Conservation (phyloP, 371 early-diverging fungal species). For the Funneliformis caledonium region DNA sequence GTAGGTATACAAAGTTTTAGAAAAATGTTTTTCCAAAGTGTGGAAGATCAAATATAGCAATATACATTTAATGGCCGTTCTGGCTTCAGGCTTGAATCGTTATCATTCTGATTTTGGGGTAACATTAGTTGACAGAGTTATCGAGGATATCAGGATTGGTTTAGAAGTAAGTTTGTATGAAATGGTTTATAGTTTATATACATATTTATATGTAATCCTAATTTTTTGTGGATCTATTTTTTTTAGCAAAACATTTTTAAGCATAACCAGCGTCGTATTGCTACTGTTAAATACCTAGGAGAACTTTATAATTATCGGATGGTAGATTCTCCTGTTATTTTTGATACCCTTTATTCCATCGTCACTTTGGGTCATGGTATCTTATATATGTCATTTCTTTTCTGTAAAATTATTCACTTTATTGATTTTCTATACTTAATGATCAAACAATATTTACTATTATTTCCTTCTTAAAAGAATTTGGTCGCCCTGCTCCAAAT, state of each 20-base stretch:
- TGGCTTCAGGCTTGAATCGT: constrained; percentile 76
- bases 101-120: constrained; percentile 89
- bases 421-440: neutral
- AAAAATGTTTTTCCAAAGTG: constrained; percentile 78
- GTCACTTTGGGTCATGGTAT: constrained; percentile 85
- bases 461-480: constrained; percentile 51
- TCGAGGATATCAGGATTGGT: constrained; percentile 90
- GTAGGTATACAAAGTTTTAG: constrained; percentile 44
- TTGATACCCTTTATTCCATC: constrained; percentile 85
- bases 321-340: constrained; percentile 79
- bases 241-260: constrained; percentile 77
- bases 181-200: neutral
- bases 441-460: no score
- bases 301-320: constrained; percentile 89
- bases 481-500: constrained; percentile 74
- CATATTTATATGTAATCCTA: constrained; percentile 6
- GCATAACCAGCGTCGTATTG: constrained; percentile 88
- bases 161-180: constrained; percentile 65
- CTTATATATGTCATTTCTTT: constrained; percentile 12
- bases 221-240: neutral
- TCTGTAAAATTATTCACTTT: neutral
- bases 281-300: constrained; percentile 83
- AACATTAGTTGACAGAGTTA: constrained; percentile 78
- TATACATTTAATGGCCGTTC: constrained; percentile 79
- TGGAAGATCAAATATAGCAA: constrained; percentile 94